These are phyloP conservation scores for Coniella vitis DNA, from an alignment of 2,329 filamentous ascomycete species.

Conservation along the genomic window DNA sequence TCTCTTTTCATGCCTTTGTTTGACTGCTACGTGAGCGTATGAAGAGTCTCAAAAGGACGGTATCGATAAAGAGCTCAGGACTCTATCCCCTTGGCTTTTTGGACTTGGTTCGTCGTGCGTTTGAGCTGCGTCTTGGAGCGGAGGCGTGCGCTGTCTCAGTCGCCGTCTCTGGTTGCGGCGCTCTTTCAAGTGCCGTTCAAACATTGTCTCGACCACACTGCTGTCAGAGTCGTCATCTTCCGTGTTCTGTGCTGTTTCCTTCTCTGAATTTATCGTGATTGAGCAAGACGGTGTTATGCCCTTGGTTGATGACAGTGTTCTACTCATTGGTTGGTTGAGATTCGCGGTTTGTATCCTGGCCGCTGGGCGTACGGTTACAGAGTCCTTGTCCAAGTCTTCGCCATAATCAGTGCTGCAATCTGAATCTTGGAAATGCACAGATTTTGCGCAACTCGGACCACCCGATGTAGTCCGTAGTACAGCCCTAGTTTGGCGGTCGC, in stretches of 20 bases:
- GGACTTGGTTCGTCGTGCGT: not conserved
- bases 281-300: not conserved
- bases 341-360: not conserved
- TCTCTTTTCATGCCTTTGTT: too few species aligned
- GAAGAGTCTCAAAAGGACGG: not conserved
- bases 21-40: too few species aligned
- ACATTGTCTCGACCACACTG: constrained; percentile 7
- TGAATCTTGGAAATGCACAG: not conserved
- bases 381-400: not conserved
- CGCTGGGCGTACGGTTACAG: not conserved
- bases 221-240: constrained; percentile 5
- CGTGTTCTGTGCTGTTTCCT: too few species aligned
- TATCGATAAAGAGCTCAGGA: not conserved
- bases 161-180: not conserved
- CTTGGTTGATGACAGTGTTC: not conserved
- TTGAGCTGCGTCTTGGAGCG: not conserved
- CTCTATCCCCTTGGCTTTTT: not conserved
- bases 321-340: not conserved
- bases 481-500: not conserved
- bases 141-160: not conserved
- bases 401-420: not conserved
- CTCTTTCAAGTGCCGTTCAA: constrained; percentile 8
- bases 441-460: not conserved
- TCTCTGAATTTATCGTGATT: not conserved
- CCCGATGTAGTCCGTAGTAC: not conserved